phyloP scores from a whole-genome alignment of 2,329 filamentous ascomycete species.

The Lojkania enalia region DNA sequence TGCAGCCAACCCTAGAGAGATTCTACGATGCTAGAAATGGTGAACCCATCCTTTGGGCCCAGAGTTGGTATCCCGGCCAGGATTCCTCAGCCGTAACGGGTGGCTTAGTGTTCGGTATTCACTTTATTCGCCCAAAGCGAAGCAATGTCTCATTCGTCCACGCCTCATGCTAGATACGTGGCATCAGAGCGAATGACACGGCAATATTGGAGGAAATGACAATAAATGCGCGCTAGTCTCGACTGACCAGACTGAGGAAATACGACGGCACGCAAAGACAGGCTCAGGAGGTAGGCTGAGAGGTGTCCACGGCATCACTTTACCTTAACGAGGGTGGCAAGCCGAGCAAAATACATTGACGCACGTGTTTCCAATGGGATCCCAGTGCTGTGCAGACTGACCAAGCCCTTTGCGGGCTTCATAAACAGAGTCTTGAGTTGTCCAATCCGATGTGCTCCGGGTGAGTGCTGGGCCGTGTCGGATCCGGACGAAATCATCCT shows the following conservation, averaged over 20 bases:
- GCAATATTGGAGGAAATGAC: not conserved
- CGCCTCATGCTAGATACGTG: too few relatives aligned
- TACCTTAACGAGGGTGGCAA: not conserved
- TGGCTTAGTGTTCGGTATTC: not conserved
- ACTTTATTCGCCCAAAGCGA: too few relatives aligned
- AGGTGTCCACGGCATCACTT: not conserved
- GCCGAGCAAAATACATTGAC: constrained; percentile 12
- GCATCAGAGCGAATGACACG: not conserved
- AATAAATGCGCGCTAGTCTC: too few relatives aligned
- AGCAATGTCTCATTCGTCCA: too few relatives aligned
- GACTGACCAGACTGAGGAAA: not conserved
- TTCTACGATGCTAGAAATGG: not conserved
- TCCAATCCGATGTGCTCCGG: not conserved
- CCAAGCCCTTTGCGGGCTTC: not conserved
- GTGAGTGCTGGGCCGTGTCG: not conserved
- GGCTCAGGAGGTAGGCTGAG: not conserved
- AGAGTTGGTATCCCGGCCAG: not conserved
- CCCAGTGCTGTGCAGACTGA: constrained; percentile 6
- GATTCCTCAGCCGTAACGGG: not conserved
- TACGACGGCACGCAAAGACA: not conserved
- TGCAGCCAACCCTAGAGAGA: not conserved
- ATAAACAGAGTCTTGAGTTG: not conserved
- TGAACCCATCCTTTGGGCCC: not conserved
- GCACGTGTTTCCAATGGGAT: constrained; percentile 21
- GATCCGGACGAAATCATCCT: constrained; percentile 1